Evolutionary conservation across 345 rosid species (phyloP).

Genomic region (Dipteronia dyeriana): DNA sequence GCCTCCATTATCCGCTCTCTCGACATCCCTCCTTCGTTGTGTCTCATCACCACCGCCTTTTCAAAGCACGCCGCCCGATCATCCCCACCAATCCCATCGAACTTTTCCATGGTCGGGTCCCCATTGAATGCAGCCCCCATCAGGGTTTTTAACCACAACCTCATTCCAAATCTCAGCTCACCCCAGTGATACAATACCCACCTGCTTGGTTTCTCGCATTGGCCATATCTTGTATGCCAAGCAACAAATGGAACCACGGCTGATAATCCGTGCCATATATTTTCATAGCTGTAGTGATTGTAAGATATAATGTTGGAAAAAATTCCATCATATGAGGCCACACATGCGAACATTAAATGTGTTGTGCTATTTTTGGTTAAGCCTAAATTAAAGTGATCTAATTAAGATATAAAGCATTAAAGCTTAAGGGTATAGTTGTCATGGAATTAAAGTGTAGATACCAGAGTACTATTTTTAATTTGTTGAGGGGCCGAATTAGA

Average conservation of each 20-base stretch:
- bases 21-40: conserved; percentile 78
- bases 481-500: too few species aligned
- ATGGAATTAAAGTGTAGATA: too few species aligned
- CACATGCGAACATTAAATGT: too few species aligned
- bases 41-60: conserved; percentile 81
- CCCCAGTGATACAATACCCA: conserved; percentile 82
- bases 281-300: conserved; percentile 64
- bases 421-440: too few species aligned
- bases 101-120: conserved; percentile 30
- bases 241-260: conserved; percentile 58
- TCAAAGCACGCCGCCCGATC: conserved; percentile 59
- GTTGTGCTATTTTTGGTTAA: too few species aligned
- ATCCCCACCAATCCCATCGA: conserved; percentile 28
- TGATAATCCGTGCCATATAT: conserved; percentile 75
- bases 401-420: too few species aligned
- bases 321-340: too few species aligned
- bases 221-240: conserved; percentile 55
- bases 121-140: conserved; percentile 48
- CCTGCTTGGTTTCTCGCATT: conserved; percentile 45
- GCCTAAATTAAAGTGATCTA: too few species aligned
- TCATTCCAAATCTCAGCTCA: conserved; percentile 57
- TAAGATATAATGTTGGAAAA: too few species aligned
- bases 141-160: conserved; percentile 45
- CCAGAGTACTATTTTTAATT: too few species aligned
- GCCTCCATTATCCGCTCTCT: conserved; percentile 60